These are phyloP conservation scores for Trametes cubensis DNA, from an alignment of 768 basidiomycete genomes.

Conservation along the genomic window DNA sequence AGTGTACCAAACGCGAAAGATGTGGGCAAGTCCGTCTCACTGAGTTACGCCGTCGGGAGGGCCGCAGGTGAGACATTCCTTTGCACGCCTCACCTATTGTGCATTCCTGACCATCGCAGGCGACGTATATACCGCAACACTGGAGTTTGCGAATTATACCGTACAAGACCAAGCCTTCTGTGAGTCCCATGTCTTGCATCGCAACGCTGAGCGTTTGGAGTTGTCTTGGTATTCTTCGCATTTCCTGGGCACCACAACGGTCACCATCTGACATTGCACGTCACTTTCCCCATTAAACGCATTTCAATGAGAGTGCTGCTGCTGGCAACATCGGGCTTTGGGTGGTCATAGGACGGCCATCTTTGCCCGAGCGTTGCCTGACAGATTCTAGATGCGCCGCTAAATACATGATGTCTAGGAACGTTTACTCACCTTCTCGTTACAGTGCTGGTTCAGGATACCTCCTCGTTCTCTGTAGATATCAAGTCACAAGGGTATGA, in stretches of 20 bases:
- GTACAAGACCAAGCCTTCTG: conserved; percentile 69
- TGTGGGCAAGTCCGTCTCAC: conserved; percentile 55
- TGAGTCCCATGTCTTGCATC: conserved; percentile 35
- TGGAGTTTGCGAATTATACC: conserved; percentile 58
- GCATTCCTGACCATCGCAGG: conserved; percentile 39
- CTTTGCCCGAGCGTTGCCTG: background rate
- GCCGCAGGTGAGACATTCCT: conserved; percentile 51
- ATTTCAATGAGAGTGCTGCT: too few relatives aligned
- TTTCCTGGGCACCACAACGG: background rate
- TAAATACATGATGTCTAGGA: background rate
- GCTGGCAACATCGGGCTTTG: background rate
- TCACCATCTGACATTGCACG: background rate
- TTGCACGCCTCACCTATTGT: too few relatives aligned
- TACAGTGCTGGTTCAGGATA: conserved; percentile 64
- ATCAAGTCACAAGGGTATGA: conserved; percentile 64
- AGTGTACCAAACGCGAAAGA: conserved; percentile 53
- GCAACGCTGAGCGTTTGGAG: background rate
- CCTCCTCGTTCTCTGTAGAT: conserved; percentile 63
- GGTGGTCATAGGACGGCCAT: background rate
- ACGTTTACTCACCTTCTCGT: background rate
- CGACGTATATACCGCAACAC: conserved; percentile 52
- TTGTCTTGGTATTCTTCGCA: background rate
- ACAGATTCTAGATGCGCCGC: background rate
- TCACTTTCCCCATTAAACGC: too few relatives aligned
- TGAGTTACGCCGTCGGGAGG: conserved; percentile 71